Conservation (phyloP, 148 eudicot species). For the Camellia lanceoleosa region DNA sequence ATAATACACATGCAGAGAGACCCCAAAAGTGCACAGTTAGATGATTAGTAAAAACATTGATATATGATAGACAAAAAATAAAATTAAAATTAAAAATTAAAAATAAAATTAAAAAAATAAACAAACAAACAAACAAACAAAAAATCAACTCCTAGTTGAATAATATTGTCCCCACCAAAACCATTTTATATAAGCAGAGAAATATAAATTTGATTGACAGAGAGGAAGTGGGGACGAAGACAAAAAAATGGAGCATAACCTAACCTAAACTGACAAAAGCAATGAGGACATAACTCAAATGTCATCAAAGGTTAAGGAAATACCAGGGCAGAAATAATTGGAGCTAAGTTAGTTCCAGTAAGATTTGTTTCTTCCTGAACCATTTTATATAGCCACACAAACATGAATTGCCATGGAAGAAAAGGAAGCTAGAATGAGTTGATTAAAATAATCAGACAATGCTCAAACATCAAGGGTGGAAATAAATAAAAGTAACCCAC, state of each 20-base stretch:
- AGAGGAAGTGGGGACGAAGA: background rate
- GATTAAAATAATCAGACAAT: background rate
- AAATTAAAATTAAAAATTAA: background rate
- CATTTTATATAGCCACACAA: background rate
- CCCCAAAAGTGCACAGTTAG: background rate
- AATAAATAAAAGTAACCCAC: background rate
- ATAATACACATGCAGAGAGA: background rate
- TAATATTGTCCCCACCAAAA: background rate
- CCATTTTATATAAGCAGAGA: background rate
- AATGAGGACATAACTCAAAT: background rate
- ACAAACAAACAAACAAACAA: background rate
- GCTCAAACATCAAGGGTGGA: background rate
- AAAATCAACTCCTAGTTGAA: background rate
- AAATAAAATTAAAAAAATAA: no score
- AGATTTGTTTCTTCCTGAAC: constrained; percentile 6
- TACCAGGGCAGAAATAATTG: background rate
- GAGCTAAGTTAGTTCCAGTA: background rate
- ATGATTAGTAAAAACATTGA: background rate
- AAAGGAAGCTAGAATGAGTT: background rate
- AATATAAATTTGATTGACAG: background rate
- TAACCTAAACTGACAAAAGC: background rate
- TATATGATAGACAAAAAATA: background rate
- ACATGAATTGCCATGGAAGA: background rate
- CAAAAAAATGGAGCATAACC: background rate
- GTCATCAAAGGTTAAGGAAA: background rate